These are phyloP conservation scores for Melastoma malabathricum DNA, from an alignment of 345 rosid species.

Conservation along the genomic window DNA sequence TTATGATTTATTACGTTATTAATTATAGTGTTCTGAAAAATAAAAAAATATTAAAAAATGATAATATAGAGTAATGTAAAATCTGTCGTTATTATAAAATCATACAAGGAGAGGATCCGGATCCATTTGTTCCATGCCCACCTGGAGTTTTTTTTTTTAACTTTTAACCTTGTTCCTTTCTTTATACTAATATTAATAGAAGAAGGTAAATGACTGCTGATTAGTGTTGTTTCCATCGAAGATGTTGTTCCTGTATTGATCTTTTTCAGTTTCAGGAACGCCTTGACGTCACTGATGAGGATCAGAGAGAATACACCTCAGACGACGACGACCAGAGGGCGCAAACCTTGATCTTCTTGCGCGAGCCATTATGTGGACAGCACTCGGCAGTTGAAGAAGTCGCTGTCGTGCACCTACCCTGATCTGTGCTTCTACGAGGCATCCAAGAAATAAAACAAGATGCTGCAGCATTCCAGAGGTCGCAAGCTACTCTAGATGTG, in stretches of 20 bases:
- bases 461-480: constrained; percentile 20
- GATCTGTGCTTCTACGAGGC: constrained; percentile 19
- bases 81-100: too few species aligned
- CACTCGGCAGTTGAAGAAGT: constrained; percentile 17
- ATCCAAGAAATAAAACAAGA: constrained; percentile 21
- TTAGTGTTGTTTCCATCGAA: neutral
- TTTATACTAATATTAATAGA: constrained; percentile 14
- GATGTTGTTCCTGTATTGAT: neutral
- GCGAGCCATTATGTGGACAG: constrained; percentile 19
- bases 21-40: too few species aligned
- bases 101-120: too few species aligned
- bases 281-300: constrained; percentile 19
- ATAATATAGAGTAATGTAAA: too few species aligned
- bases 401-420: constrained; percentile 23
- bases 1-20: too few species aligned
- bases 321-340: constrained; percentile 27
- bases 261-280: constrained; percentile 17
- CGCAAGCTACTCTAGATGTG: constrained; percentile 15
- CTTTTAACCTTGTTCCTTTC: constrained; percentile 21
- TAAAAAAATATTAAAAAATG: too few species aligned
- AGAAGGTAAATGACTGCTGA: neutral
- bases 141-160: too few species aligned
- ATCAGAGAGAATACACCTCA: constrained; percentile 20
- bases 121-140: too few species aligned
- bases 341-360: constrained; percentile 15